Conservation (phyloP, 257 asterid species). For the Solanum corneliomulleri region DNA sequence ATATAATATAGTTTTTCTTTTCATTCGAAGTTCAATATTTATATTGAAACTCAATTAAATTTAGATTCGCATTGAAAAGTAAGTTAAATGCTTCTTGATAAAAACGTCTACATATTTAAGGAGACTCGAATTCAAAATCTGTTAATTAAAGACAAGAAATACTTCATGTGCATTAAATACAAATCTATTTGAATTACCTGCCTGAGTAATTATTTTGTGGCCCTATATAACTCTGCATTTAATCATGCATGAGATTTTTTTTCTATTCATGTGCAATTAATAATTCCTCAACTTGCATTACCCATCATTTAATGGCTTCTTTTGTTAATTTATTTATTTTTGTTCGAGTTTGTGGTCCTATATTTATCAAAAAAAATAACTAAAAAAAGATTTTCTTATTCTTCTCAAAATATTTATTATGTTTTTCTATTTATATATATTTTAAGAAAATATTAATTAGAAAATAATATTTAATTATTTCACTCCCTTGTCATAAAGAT, state of each 20-base stretch:
- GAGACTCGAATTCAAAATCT: background rate
- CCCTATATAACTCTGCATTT: background rate
- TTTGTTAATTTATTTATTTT: background rate
- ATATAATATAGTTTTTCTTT: background rate
- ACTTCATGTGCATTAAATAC: background rate
- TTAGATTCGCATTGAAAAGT: rapidly evolving
- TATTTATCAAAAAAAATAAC: background rate
- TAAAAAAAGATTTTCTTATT: background rate
- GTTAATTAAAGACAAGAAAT: too few species aligned
- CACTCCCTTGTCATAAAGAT: too few species aligned
- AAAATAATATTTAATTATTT: background rate
- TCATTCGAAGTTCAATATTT: too few species aligned
- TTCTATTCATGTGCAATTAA: background rate
- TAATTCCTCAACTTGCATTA: background rate
- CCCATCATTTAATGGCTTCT: background rate
- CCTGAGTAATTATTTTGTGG: background rate
- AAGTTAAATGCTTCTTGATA: too few species aligned
- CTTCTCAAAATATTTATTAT: background rate
- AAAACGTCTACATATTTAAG: rapidly evolving
- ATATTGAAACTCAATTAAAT: too few species aligned
- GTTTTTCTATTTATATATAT: background rate
- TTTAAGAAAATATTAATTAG: background rate
- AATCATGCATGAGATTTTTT: background rate
- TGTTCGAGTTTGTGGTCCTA: background rate
- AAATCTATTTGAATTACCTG: background rate